Conservation (phyloP, 345 rosid genomes). For the Eucalyptus guilfoylei region DNA sequence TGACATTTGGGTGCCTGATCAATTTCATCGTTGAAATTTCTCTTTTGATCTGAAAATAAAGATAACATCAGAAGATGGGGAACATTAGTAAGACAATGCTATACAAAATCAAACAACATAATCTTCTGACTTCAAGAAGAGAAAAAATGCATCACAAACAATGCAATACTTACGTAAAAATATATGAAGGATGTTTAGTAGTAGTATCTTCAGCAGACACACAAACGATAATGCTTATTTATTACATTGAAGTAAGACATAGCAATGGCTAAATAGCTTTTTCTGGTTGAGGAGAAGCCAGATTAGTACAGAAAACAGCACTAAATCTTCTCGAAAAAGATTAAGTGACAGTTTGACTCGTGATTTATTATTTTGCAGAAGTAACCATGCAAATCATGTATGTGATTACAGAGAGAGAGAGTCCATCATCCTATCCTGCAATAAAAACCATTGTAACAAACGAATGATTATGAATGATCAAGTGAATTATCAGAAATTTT, state of each 20-base stretch:
- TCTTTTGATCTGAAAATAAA: constrained; percentile 64
- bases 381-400: neutral
- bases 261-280: neutral
- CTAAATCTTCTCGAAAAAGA: neutral
- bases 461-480: neutral
- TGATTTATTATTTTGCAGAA: neutral
- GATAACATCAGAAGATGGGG: neutral
- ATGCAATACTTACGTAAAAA: neutral
- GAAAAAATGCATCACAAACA: neutral
- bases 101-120: neutral
- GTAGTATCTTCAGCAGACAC: neutral
- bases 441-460: neutral
- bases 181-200: neutral
- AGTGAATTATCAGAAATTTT: neutral
- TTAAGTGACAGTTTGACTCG: neutral
- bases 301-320: neutral
- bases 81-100: neutral
- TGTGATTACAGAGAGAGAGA: neutral
- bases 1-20: constrained; percentile 87
- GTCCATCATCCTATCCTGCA: neutral
- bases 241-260: neutral
- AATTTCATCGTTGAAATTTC: constrained; percentile 95
- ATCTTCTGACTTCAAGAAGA: neutral
- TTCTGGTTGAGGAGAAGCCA: neutral
- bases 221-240: neutral